Evolutionary conservation across 148 eudicot species (phyloP), one percentile per base, ranked within the genome.

Genomic region (Rhododendron ferrugineum): DNA sequence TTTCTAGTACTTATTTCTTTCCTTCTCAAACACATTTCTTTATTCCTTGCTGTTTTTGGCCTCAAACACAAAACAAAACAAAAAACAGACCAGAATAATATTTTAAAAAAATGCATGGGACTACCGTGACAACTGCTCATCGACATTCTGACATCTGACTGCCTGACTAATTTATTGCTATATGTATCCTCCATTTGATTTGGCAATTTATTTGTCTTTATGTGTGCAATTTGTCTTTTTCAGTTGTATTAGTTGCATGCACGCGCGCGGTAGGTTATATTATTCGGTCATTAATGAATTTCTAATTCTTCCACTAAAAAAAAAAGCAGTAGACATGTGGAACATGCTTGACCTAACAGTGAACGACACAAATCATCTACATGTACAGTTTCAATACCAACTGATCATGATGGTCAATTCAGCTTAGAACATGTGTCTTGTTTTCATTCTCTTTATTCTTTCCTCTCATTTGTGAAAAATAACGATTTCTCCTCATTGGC

Each of bases 1-100:
- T 77, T 72, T 78, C 1, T 34, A 5, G 42, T 40, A 6, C 79
- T 34, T 32, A 3, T 28, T 77, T 37, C 60, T 81, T 56, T 77
- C 76, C 78, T 77, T 78, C 54, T 72, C 84, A 81, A 66, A 50
- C 76, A 79, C 79, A 54, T 15, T 70, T 16, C 73, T 81, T 84
- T 88, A 50, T 88, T 88, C 83, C 83, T 86, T 85, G 60, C 26
- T 40, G 58, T 32, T 54, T 79, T 70, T 28, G 58, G 70, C 83
- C 84, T 86, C 84, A 83, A 83, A 9, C 88, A 86, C 60, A 73
- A 81, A 5, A 5, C 2, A 58, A 22, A 20, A 60, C 50, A 40
- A 56, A 22, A 76, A 46, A 76, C 42, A 70, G 37, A 70, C 8
- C 20, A 70, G 75, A 32, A 30, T 28, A 82, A 10, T 82, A 64